Evolutionary conservation across 352 stramenopile species (phyloP), one percentile per base, ranked within the genome.

Genomic region (Globisporangium alternatum): DNA sequence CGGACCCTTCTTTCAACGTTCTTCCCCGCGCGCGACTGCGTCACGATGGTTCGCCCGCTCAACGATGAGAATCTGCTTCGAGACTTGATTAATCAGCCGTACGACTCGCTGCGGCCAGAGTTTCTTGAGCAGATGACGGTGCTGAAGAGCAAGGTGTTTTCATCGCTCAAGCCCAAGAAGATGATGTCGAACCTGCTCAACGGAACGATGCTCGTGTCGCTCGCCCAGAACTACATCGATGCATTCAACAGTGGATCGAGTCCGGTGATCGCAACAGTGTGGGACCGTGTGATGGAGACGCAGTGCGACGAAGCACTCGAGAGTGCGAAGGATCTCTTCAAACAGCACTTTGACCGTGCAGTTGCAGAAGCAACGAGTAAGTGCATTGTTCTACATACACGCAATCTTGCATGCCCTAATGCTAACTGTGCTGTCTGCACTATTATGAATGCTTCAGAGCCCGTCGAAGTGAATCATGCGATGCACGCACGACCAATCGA

Each of bases 241-340:
- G 82, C 83, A 25, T 84, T 94, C 53, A 94, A 93, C 60, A 79
- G 69, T 25, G 85, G 83, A 54, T 69, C 76, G 2, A 85, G 77
- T 33, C 88, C 89, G 0, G 85, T 91, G 17, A 96, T 96, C 43
- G 74, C 83, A 3, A 92, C 73, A 9, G 86, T 88, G 3, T 96
- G 88, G 84, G 83, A 93, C 17, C 85, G 84, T 55, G 87, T 97
- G 8, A 60, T 93, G 4, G 76, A 93, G 63, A 76, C 69, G 15
- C 83, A 92, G 56, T 93, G 76, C 31, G 75, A 83, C 10, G 68
- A 88, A 56, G 84, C 83, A 2, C 65, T 91, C 9, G 82, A 92
- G 5, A 62, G 52, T 3, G 84, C 80, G 3, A 90, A 89, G 53
- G 55, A 74, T 9, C 51, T 64, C 28, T 92, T 92, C 48, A 66